Evolutionary conservation across 495 filamentous ascomycete genomes (phyloP), one percentile per base, ranked within the genome.

Genomic region (Viridothelium virens): DNA sequence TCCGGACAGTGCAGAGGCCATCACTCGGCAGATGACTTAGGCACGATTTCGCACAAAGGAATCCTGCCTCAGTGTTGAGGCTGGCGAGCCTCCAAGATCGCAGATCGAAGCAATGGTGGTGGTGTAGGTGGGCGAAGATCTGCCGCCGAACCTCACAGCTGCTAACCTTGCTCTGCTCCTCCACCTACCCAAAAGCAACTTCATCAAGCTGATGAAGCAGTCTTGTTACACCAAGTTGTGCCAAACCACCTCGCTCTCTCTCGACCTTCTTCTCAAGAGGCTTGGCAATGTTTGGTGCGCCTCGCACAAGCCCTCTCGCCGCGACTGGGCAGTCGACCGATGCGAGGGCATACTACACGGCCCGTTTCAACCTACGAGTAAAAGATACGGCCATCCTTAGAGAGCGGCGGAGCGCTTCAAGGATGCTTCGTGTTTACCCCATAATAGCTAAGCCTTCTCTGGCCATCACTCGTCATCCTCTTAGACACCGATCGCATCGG

Each of bases 381-480:
- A 59, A 59, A 59, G 25, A 25, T 59, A 10, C 25, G 53, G 3
- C 31, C 11, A 1, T 9, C 53, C 36, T 33, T 18, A 36, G 18
- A 36, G 31, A 59, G 2, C 2, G 14, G n/a, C 31, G 7, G 53
- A 25, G 53, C 53, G 53, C 53, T 59, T 59, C 53, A 59, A 34
- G 53, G 31, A 59, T 34, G 53, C 53, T 59, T 36, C 53, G 18
- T 59, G 53, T 59, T 59, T 59, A 7, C 53, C 53, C 25, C 53
- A 59, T 18, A 36, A 59, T 59, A 31, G 33, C 53, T 36, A n/a
- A 53, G n/a, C 48, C 48, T 5, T 25, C 7, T 46, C 41, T 18
- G 10, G 48, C 14, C 16, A 5, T 53, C 10, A 53, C 25, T 53
- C 48, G 48, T 53, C 48, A 18, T 14, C 48, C 9, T 18, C 12